Evolutionary conservation across 148 eudicot genomes (phyloP).

Genomic region (Rhododendron henanense): DNA sequence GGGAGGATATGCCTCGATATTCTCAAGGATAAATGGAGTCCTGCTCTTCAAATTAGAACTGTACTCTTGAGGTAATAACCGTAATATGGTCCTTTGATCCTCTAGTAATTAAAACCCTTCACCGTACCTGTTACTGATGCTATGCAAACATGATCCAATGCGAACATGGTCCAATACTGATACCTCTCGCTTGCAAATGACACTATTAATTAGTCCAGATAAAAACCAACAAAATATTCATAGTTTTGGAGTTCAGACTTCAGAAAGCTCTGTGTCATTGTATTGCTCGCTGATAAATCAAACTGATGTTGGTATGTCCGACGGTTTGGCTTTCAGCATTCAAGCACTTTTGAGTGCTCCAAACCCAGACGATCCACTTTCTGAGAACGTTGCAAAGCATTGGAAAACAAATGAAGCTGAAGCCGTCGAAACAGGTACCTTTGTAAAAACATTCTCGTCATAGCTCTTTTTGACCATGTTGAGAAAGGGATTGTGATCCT

Average conservation of each 20-base stretch:
- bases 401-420: constrained; percentile 89
- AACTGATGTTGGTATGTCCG: not conserved
- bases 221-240: not conserved
- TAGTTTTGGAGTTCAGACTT: not conserved
- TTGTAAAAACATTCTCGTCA: not conserved
- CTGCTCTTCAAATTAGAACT: constrained; percentile 98
- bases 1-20: constrained; percentile 99
- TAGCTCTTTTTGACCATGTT: not conserved
- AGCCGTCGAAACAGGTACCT: constrained; percentile 93
- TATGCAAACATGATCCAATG: not conserved
- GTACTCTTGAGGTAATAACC: constrained; percentile 60
- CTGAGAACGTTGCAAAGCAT: constrained; percentile 96
- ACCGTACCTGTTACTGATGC: not conserved
- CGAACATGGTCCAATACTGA: not conserved
- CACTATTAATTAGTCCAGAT: not conserved
- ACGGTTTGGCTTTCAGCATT: constrained; percentile 46
- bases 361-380: constrained; percentile 95
- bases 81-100: constrained; percentile 23
- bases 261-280: not conserved
- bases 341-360: constrained; percentile 98
- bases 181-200: not conserved
- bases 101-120: not conserved
- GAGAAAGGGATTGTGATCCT: not conserved
- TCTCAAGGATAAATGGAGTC: constrained; percentile 99
- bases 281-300: not conserved